Conservation (phyloP, 306 rosid species). For the Rosa multiflora region DNA sequence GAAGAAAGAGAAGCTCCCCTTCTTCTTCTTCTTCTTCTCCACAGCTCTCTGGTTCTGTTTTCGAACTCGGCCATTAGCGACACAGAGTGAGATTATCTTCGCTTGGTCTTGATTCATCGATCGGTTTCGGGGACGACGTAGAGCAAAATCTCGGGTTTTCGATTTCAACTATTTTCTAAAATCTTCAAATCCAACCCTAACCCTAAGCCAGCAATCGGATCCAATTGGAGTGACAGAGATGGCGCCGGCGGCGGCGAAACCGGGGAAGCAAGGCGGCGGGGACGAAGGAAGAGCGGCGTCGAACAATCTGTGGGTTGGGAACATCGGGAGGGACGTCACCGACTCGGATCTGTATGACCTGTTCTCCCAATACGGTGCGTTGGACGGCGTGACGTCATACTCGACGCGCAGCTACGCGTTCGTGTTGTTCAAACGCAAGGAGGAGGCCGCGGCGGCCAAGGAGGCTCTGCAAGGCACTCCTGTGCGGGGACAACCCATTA, state of each 20-base stretch:
- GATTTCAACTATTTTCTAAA: neutral
- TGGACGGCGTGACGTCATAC: slow-evolving; percentile 80
- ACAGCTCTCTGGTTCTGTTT: neutral
- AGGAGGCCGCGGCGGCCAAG: slow-evolving; percentile 93
- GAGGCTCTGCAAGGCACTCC: slow-evolving; percentile 63
- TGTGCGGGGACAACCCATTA: slow-evolving; percentile 59
- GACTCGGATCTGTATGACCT: slow-evolving; percentile 80
- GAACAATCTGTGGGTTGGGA: slow-evolving; percentile 92
- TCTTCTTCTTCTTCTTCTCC: neutral
- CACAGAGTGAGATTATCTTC: neutral
- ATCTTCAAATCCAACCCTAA: neutral
- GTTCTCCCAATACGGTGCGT: slow-evolving; percentile 75
- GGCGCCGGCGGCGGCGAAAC: neutral
- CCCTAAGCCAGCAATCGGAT: neutral
- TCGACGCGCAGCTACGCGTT: slow-evolving; percentile 85
- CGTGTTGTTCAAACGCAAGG: slow-evolving; percentile 72
- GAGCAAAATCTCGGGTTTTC: neutral
- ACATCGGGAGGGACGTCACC: slow-evolving; percentile 65
- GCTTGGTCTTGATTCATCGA: neutral
- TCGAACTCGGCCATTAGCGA: neutral
- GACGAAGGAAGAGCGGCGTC: slow-evolving; percentile 30
- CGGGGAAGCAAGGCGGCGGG: neutral
- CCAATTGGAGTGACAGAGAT: neutral
- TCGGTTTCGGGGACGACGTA: neutral
- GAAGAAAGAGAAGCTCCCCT: neutral